Conservation (phyloP, 257 asterid species). For the Fraxinus quadrangulata region DNA sequence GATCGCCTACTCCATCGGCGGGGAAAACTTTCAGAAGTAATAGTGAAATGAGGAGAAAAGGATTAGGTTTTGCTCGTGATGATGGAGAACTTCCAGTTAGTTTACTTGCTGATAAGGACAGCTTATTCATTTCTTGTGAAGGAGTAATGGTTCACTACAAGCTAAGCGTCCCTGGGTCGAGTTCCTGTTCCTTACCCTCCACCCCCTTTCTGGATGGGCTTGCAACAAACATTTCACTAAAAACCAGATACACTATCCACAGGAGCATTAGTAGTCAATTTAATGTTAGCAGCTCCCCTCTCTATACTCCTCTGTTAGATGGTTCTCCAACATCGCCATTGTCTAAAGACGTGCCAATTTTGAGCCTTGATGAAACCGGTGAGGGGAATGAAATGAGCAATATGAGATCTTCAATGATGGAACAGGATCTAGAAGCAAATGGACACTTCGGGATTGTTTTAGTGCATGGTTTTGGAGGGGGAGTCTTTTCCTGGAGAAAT, state of each 20-base stretch:
- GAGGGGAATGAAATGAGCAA: slow-evolving; percentile 53
- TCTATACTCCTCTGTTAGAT: slow-evolving; percentile 68
- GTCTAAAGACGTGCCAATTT: slow-evolving; percentile 69
- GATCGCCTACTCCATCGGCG: slow-evolving; percentile 84
- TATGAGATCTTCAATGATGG: slow-evolving; percentile 42
- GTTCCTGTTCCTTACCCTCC: slow-evolving; percentile 69
- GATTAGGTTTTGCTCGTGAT: slow-evolving; percentile 46
- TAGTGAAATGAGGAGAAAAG: slow-evolving; percentile 57
- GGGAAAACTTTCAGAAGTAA: slow-evolving; percentile 67
- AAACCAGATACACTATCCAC: slow-evolving; percentile 57
- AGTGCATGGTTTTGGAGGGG: slow-evolving; percentile 98
- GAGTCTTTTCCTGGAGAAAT: slow-evolving; percentile 94
- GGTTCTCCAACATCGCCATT: slow-evolving; percentile 73
- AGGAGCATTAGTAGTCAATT: slow-evolving; percentile 83
- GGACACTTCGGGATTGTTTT: slow-evolving; percentile 78
- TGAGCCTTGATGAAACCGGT: slow-evolving; percentile 57
- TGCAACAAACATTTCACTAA: slow-evolving; percentile 41
- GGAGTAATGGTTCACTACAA: slow-evolving; percentile 90
- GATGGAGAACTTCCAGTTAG: slow-evolving; percentile 82
- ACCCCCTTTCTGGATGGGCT: slow-evolving; percentile 55
- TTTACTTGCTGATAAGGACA: slow-evolving; percentile 84
- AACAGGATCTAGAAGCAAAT: slow-evolving; percentile 53
- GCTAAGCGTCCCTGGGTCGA: slow-evolving; percentile 68
- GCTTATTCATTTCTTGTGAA: slow-evolving; percentile 72
- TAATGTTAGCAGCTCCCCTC: slow-evolving; percentile 45